Conservation (phyloP, 2,329 filamentous ascomycete species). For the Cladosporium sp. region DNA sequence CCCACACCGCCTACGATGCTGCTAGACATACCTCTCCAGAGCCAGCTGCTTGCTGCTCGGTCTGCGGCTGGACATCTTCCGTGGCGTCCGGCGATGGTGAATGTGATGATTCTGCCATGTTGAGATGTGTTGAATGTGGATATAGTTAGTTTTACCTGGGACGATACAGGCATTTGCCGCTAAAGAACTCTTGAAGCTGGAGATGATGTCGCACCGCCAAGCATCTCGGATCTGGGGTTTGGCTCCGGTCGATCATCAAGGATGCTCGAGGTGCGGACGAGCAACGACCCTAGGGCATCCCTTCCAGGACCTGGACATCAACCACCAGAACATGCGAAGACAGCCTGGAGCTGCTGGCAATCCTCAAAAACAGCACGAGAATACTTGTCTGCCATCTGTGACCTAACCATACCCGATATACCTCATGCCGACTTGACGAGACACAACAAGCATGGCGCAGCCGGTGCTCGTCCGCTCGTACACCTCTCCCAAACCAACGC, state of each 20-base stretch:
- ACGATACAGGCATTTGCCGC: too few relatives aligned
- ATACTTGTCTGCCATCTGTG: not conserved
- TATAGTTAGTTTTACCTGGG: too few relatives aligned
- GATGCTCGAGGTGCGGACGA: too few relatives aligned
- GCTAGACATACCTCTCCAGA: conserved; percentile 12
- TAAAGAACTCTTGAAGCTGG: too few relatives aligned
- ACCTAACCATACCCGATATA: not conserved
- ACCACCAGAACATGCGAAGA: not conserved
- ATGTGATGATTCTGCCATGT: conserved; percentile 8
- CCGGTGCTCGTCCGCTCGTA: conserved; percentile 38
- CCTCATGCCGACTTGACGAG: not conserved
- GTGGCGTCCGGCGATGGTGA: not conserved
- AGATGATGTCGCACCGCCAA: not conserved
- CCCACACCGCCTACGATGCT: conserved; percentile 7
- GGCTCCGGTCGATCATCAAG: too few relatives aligned
- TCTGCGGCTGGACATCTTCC: not conserved
- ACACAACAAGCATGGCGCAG: conserved; percentile 32
- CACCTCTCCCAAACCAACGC: conserved; percentile 15
- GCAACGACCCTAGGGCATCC: too few relatives aligned
- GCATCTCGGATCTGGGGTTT: too few relatives aligned
- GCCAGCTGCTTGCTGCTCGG: not conserved
- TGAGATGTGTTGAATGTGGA: conserved; percentile 1
- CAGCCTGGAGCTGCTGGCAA: not conserved
- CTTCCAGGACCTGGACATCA: too few relatives aligned
- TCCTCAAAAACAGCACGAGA: too few relatives aligned